Conservation (phyloP, 192 early-diverging fungal species). For the Spinellus fusiger region DNA sequence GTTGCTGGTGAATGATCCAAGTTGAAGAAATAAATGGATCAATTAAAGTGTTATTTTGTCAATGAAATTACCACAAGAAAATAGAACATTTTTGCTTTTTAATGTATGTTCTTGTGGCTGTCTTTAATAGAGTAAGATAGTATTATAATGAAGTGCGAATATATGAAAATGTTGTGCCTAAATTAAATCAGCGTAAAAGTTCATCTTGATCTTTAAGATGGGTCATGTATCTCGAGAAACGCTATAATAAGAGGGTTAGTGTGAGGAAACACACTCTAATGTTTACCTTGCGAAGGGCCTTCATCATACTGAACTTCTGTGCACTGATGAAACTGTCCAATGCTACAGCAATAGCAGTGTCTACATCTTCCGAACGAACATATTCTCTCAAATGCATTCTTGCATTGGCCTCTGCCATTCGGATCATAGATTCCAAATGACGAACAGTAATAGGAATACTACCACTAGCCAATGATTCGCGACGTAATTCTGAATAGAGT, state of each 20-base stretch:
- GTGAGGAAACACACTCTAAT: not conserved
- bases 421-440: conserved; percentile 82
- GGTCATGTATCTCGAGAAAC: conserved; percentile 76
- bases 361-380: conserved; percentile 86
- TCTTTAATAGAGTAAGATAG: too few relatives aligned
- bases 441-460: conserved; percentile 86
- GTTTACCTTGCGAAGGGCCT: conserved; percentile 65
- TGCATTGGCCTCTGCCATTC: conserved; percentile 84
- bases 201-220: too few relatives aligned
- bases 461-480: conserved; percentile 70
- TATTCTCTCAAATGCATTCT: conserved; percentile 93
- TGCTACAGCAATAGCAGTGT: conserved; percentile 86
- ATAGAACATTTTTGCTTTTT: too few relatives aligned
- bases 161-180: too few relatives aligned
- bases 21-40: too few relatives aligned
- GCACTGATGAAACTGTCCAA: conserved; percentile 86
- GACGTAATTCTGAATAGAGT: conserved; percentile 87
- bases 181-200: too few relatives aligned
- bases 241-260: not conserved
- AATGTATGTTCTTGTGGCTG: too few relatives aligned
- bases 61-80: too few relatives aligned
- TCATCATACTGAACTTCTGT: conserved; percentile 91
- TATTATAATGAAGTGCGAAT: too few relatives aligned
- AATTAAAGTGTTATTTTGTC: too few relatives aligned
- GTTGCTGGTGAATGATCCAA: too few relatives aligned